Evolutionary conservation across 2,329 filamentous ascomycete genomes (phyloP), one percentile per base, ranked within the genome.

Genomic region (Lachnellula hyalina): DNA sequence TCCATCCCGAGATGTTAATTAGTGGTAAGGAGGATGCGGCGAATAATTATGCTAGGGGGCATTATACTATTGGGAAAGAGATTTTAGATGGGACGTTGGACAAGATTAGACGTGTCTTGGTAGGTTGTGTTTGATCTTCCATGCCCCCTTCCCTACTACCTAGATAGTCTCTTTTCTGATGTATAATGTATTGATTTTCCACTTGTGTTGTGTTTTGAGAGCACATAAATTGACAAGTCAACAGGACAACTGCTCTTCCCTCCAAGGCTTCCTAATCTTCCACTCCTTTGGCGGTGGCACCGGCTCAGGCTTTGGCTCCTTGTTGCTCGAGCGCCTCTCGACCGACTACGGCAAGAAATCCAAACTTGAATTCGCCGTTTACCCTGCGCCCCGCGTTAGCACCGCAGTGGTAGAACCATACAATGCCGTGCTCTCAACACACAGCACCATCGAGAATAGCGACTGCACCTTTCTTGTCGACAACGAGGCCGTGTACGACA

Each of bases 381-480:
- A 86, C 70, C 83, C 83, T 53, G 80, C 83, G 53, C 83, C 83
- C 49, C 79, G 80, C 61, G 80, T 84, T 52, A 81, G 81, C 19
- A 85, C 81, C 51, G 82, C 83, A n/a, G 81, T 86, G 38, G 83
- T 86, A 36, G 83, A 86, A 72, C 83, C 83, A 3, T 86, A 86
- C 73, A 86, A 86, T 63, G 82, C 83, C 34, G 82, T 80, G 42
- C 71, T 80, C n/a, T 77, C 75, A 51, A 80, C 78, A 28, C 72
- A 74, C 60, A 70, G 80, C 73, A 86, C 83, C 49, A 84, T 86
- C 58, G 83, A 86, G 71, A 82, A 85, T 72, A 79, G 81, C 6
- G 83, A 86, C 72, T 86, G 83, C 69, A 85, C 82, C 8, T 86
- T 86, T 75, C 72, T 86, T 55, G 83, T 86, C 52, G 83, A 86